Percentiles rank a stretch among this genome's conserved stretches.
These are phyloP conservation scores for Mycena galericulata DNA, from an alignment of 768 basidiomycete genomes.

Conservation along the genomic window DNA sequence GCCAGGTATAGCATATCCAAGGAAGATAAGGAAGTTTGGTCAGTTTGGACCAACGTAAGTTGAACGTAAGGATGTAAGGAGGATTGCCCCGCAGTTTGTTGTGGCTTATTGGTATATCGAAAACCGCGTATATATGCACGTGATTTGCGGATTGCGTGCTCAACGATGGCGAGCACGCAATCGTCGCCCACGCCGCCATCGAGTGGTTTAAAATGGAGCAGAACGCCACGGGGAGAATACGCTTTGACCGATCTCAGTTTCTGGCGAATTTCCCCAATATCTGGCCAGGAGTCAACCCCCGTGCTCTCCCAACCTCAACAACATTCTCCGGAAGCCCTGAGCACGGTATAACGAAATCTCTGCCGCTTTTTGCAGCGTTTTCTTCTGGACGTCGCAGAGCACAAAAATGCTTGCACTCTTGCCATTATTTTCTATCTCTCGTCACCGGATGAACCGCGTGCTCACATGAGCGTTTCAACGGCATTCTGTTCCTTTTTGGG, in stretches of 20 bases:
- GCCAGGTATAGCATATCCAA: no score
- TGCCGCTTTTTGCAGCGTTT: no score
- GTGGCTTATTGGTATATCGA: no score
- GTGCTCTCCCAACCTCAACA: neutral
- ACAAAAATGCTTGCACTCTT: neutral
- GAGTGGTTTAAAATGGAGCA: no score
- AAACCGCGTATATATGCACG: no score
- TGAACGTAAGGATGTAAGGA: no score
- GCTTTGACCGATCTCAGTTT: constrained; percentile 19
- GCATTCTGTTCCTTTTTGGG: constrained; percentile 19
- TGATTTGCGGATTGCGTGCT: no score
- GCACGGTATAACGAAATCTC: neutral
- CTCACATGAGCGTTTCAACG: constrained; percentile 2
- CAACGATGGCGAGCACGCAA: neutral
- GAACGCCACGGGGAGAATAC: constrained; percentile 3
- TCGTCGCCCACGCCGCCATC: neutral
- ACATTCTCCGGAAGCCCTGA: neutral
- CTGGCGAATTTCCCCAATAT: neutral
- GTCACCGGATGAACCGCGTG: constrained; percentile 18
- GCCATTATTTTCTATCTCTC: neutral
- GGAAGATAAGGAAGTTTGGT: no score
- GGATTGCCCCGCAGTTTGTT: no score
- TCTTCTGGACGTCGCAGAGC: neutral
- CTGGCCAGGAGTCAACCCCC: neutral
- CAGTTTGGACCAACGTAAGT: no score